Conservation (phyloP, 2,329 filamentous ascomycete species). For the Helotiales sp. region DNA sequence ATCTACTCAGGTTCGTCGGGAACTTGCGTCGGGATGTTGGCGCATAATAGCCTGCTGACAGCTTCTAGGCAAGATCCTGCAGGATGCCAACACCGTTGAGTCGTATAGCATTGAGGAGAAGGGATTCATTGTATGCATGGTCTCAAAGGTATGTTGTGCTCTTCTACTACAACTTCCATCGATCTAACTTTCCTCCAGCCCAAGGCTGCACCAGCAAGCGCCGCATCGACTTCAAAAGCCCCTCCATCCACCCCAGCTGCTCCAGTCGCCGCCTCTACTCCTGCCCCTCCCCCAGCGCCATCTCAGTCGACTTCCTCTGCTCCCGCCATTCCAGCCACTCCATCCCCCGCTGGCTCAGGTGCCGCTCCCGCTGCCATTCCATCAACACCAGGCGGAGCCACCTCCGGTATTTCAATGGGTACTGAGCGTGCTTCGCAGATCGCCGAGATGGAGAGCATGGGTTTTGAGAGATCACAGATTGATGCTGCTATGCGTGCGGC, state of each 20-base stretch:
- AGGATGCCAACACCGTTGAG: slow-evolving; percentile 95
- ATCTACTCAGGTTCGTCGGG: slow-evolving; percentile 86
- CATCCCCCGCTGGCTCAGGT: slow-evolving; percentile 50
- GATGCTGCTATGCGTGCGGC: slow-evolving; percentile 94
- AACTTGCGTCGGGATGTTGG: not conserved
- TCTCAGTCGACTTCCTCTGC: slow-evolving; percentile 57
- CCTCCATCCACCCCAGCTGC: slow-evolving; percentile 66
- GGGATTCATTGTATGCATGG: slow-evolving; percentile 98
- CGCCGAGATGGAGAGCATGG: slow-evolving; percentile 96
- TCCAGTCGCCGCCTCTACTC: slow-evolving; percentile 60
- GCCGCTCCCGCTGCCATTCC: slow-evolving; percentile 56
- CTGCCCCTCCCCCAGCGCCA: slow-evolving; percentile 65
- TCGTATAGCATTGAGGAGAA: slow-evolving; percentile 99
- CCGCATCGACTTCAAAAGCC: slow-evolving; percentile 59
- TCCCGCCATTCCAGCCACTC: slow-evolving; percentile 55
- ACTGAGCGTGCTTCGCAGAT: slow-evolving; percentile 81
- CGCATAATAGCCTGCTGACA: slow-evolving; percentile 38
- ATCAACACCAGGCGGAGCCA: slow-evolving; percentile 62
- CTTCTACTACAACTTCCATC: not conserved
- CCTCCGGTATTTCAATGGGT: slow-evolving; percentile 85
- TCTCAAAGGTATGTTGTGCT: slow-evolving; percentile 76
- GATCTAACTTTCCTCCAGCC: slow-evolving; percentile 56
- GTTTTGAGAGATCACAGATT: slow-evolving; percentile 86
- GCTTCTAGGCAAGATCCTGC: slow-evolving; percentile 86
- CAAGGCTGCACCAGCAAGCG: slow-evolving; percentile 62